Base-by-base conservation (phyloP, 176 grass and related monocot species). In the Elaeis guineensis region DNA sequence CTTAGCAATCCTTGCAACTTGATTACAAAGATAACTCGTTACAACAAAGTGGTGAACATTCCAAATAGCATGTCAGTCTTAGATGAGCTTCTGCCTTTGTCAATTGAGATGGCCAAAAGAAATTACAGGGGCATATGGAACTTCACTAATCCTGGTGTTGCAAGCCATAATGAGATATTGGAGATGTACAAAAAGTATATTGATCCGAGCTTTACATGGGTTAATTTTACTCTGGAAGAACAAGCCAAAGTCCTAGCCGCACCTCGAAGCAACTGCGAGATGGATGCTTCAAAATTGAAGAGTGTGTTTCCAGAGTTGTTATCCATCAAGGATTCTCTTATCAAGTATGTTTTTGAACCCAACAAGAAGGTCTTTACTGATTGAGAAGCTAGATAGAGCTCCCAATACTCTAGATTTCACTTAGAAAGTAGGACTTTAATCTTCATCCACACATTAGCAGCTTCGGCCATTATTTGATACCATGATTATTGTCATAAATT, bases 101-200 rank as follows among this genome's bases (percentile, higher is more conserved):
- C 65, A 48, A 39, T 68, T 22, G 65, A 68, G 65, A 68, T 68
- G 65, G 65, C 65, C 11, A 57, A 68, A 44, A 68, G 52, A 56
- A 68, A 68, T 21, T 68, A 51, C 26, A 68, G 52, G 28, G 65
- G 65, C 25, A 68, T 68, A 55, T 68, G 65, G 65, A 68, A 68
- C 65, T 68, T 68, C n/a, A 68, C 52, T 18, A 68, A 68, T 30
- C 65, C 65, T 17, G 65, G 65, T 56, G 65, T 39, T 1, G 65
- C 55, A 8, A 68, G 65, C 65, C 65, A 68, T 19, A 68, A 68
- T 48, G 65, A 68, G 50, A 55, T 68, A 17, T 52, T 68, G 16
- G 52, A 57, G 65, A 68, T 68, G 65, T 68, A 57, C 25, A 68
- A 56, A 28, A 39, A 18, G 9, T 56, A 56, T 52, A 48, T 56